phyloP scores from a whole-genome alignment of 768 basidiomycete genomes.

The Serendipita sp. region DNA sequence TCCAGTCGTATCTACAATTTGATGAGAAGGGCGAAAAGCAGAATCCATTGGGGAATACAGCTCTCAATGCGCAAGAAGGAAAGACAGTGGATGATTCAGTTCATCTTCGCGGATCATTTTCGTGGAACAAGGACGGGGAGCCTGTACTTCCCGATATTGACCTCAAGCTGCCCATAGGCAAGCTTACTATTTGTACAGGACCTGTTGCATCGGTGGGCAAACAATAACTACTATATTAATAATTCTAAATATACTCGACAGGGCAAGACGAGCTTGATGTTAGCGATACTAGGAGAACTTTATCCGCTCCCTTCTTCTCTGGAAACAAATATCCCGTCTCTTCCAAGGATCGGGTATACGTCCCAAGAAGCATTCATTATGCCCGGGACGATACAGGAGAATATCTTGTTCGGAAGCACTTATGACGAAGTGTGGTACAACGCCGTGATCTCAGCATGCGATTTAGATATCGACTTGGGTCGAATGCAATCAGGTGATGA shows the following conservation, averaged over 20 bases:
- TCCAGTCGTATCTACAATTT: not conserved
- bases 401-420: conserved; percentile 23
- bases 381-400: conserved; percentile 19
- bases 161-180: not conserved
- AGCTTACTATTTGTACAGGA: not conserved
- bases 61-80: not conserved
- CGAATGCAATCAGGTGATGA: conserved; percentile 22
- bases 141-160: not conserved
- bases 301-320: conserved; percentile 15
- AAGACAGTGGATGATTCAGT: not conserved
- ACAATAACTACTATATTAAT: not conserved
- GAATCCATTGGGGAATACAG: not conserved
- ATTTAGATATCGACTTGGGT: conserved; percentile 21
- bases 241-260: conserved; percentile 3
- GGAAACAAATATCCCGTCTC: conserved; percentile 20
- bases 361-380: conserved; percentile 24
- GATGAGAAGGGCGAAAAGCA: not conserved
- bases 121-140: not conserved
- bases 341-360: conserved; percentile 21
- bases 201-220: not conserved
- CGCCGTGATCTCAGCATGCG: conserved; percentile 13
- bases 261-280: conserved; percentile 11
- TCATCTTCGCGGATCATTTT: not conserved
- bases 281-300: conserved; percentile 24
- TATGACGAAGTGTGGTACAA: conserved; percentile 20